Percentiles rank a stretch among this genome's conserved stretches.
phyloP scores from a whole-genome alignment of 805 yeast species.

The Kluyveromyces aestuarii region DNA sequence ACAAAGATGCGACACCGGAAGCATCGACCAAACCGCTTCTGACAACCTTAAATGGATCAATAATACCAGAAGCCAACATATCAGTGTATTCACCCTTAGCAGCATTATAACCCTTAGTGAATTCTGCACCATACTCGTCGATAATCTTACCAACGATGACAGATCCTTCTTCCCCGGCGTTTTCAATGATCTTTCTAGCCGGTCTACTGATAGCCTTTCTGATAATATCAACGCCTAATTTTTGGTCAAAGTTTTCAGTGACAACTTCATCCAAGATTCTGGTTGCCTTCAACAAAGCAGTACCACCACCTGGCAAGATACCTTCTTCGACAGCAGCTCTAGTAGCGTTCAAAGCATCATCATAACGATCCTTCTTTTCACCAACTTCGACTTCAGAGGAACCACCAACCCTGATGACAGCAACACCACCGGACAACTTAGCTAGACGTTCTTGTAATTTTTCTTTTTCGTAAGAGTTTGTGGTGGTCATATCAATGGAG shows the following conservation, averaged over 20 bases:
- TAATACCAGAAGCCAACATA: conserved; percentile 94
- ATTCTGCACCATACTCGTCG: conserved; percentile 48
- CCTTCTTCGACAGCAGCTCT: conserved; percentile 99
- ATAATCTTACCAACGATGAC: conserved; percentile 86
- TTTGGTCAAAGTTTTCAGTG: conserved; percentile 89
- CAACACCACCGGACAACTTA: conserved; percentile 96
- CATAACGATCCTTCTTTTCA: conserved; percentile 98
- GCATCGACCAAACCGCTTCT: conserved; percentile 95
- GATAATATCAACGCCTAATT: conserved; percentile 90
- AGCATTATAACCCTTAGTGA: conserved; percentile 87
- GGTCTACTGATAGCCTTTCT: conserved; percentile 90
- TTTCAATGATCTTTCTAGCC: conserved; percentile 89
- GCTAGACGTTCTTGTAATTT: conserved; percentile 96
- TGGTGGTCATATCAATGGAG: conserved; percentile 61
- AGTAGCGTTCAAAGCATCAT: conserved; percentile 96
- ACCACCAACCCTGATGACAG: conserved; percentile 96
- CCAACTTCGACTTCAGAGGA: conserved; percentile 96
- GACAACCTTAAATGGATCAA: conserved; percentile 97
- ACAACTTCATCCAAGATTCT: conserved; percentile 59
- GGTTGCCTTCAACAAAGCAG: conserved; percentile 91
- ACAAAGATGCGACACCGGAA: conserved; percentile 91
- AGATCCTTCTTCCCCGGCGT: conserved; percentile 97
- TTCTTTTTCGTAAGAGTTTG: conserved; percentile 85
- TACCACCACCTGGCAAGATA: conserved; percentile 98
- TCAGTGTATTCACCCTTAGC: conserved; percentile 90